Evolutionary conservation across 176 grass and related monocot genomes (phyloP), one percentile per base, ranked within the genome.

Genomic region (Dactylis glomerata): DNA sequence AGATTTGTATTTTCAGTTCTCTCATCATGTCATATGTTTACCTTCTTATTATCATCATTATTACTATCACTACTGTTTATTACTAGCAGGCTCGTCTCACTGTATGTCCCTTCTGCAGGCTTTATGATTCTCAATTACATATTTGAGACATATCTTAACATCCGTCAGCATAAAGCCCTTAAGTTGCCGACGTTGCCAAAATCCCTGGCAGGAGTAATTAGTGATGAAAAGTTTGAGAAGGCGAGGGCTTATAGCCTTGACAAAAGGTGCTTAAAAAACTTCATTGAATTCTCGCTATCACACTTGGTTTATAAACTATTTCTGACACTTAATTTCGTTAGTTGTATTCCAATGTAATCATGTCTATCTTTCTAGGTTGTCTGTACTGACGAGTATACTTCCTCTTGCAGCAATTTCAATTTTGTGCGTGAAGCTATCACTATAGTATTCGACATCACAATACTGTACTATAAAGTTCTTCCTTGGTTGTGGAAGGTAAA

Each of bases 401-500:
- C 55, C 66, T 77, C 28, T 85, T 90, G 81, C 91, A 99, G 97
- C 52, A 36, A 86, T 42, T 99, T 94, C 79, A 92, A 94, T 82
- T 99, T 94, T 84, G 71, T 99, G 38, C 97, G 92, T 86, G 92
- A 91, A 85, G 89, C 79, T 68, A 45, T 94, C 14, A 99, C 93
- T 80, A 94, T 99, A 91, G 24, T 99, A 68, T 91, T 94, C 75
- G 93, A 99, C 81, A 96, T 84, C 57, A 71, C 90, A 88, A 96
- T 99, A 82, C 87, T 99, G 69, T 94, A 96, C 82, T 99, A 85
- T 44, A 86, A 68, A 76, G 79, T 96, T 87, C 88, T 99, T 71
- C 97, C 97, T 58, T 99, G 83, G 97, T 84, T 99, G 89, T 99
- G 97, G 97, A 91, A 82, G 97, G 97, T 99, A 94, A 91, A 71